Conservation (phyloP, 768 basidiomycete species). For the Tulasnella sp. region DNA sequence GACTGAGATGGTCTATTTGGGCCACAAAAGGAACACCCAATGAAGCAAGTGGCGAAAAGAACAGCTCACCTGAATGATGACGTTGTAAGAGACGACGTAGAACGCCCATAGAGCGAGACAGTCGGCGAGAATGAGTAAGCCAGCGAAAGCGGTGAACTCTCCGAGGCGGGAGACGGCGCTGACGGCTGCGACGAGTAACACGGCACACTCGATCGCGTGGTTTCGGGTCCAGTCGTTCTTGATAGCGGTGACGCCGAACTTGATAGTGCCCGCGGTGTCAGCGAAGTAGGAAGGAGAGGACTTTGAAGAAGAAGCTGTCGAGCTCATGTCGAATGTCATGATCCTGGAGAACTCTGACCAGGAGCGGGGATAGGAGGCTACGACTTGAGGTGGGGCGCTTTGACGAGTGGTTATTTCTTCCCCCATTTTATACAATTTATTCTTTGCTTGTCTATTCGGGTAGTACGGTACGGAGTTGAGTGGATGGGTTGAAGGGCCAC, state of each 20-base stretch:
- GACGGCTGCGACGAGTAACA: conserved; percentile 78
- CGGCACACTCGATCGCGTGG: conserved; percentile 85
- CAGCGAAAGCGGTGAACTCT: conserved; percentile 92
- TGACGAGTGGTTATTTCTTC: neutral
- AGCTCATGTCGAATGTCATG: neutral
- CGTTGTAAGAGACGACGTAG: conserved; percentile 73
- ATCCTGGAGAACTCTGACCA: neutral
- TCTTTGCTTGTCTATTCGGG: neutral
- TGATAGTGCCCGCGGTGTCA: neutral
- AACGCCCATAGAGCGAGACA: conserved; percentile 85
- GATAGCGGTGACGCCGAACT: neutral
- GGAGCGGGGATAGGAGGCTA: neutral
- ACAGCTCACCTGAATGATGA: conserved; percentile 81
- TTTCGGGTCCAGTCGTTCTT: conserved; percentile 43
- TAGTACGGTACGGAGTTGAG: neutral
- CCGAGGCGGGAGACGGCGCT: conserved; percentile 82
- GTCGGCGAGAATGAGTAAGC: conserved; percentile 73
- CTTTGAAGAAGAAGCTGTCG: neutral
- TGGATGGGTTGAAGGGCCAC: neutral
- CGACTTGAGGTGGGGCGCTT: neutral
- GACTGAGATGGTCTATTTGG: conserved; percentile 30
- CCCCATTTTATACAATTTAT: neutral
- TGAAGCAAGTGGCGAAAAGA: neutral
- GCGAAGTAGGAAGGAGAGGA: neutral
- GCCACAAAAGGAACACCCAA: neutral